These are phyloP conservation scores for Acidomyces sp. DNA, from an alignment of 495 filamentous ascomycete genomes.

Conservation along the genomic window DNA sequence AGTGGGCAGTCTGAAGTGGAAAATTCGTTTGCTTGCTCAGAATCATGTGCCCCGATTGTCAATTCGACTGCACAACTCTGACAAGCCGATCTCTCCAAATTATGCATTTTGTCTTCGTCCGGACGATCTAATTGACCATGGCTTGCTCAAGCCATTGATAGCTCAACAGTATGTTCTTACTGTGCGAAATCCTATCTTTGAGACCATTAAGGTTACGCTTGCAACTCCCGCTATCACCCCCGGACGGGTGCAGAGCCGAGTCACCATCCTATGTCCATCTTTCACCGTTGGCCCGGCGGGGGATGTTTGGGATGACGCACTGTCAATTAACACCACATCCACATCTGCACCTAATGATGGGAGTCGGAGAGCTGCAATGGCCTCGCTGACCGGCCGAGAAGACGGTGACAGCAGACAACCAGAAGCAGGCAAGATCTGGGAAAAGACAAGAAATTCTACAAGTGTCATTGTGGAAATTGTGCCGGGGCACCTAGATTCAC, in stretches of 20 bases:
- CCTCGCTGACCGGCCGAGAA: slow-evolving; percentile 12
- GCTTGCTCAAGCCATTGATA: slow-evolving; percentile 45
- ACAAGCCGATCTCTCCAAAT: slow-evolving; percentile 17
- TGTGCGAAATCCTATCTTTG: slow-evolving; percentile 87
- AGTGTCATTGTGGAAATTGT: slow-evolving; percentile 83
- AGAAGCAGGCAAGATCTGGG: slow-evolving; percentile 90
- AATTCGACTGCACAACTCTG: slow-evolving; percentile 16
- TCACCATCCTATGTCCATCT: slow-evolving; percentile 86
- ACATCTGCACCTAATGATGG: neutral
- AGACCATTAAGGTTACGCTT: slow-evolving; percentile 71
- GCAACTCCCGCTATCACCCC: slow-evolving; percentile 74
- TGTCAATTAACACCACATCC: slow-evolving; percentile 34
- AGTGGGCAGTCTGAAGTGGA: slow-evolving; percentile 68
- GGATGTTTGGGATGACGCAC: slow-evolving; percentile 90
- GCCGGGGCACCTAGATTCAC: slow-evolving; percentile 38
- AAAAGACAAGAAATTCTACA: slow-evolving; percentile 88
- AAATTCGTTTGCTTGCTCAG: slow-evolving; percentile 75
- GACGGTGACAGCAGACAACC: slow-evolving; percentile 31
- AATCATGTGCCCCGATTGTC: slow-evolving; percentile 75
- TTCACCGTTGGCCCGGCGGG: slow-evolving; percentile 92
- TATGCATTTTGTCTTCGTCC: slow-evolving; percentile 19
- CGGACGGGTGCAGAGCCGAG: slow-evolving; percentile 58
- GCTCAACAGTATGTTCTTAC: slow-evolving; percentile 77
- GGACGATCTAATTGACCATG: slow-evolving; percentile 33
- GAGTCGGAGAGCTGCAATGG: slow-evolving; percentile 14